These are phyloP conservation scores for Ceratocystis harringtonii DNA, from an alignment of 2,329 filamentous ascomycete genomes.

Conservation along the genomic window DNA sequence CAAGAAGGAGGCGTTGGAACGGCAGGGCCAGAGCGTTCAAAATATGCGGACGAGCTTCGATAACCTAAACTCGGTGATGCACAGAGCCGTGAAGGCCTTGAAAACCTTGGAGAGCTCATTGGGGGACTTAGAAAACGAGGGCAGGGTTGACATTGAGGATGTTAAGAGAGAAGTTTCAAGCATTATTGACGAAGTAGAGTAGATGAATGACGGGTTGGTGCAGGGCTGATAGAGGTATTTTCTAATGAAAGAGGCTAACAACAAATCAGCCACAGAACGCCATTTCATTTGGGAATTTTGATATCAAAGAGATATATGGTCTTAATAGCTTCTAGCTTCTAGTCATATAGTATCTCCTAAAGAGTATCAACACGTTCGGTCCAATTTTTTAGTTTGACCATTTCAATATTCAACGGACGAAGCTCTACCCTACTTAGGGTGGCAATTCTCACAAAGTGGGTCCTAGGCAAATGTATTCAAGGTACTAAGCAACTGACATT, in stretches of 20 bases:
- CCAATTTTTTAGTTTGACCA: no score
- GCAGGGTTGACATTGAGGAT: background rate
- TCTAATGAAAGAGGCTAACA: background rate
- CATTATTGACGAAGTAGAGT: constrained; percentile 4
- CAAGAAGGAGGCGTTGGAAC: background rate
- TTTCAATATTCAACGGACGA: background rate
- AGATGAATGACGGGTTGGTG: background rate
- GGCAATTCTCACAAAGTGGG: constrained; percentile 8
- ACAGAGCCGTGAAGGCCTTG: background rate
- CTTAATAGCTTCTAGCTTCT: no score
- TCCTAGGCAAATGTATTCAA: background rate
- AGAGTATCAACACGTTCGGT: no score
- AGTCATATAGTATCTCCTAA: no score
- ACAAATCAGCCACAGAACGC: no score
- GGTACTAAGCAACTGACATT: background rate
- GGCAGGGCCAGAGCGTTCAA: background rate
- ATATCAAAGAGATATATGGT: no score
- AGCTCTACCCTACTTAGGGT: background rate
- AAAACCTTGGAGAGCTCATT: constrained; percentile 3
- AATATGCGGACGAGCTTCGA: background rate
- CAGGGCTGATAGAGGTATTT: background rate
- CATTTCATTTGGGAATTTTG: no score
- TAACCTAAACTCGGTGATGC: background rate
- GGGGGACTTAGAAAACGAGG: background rate
- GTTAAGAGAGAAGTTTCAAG: constrained; percentile 6